These are phyloP conservation scores for Pulveroboletus sp. DNA, from an alignment of 768 basidiomycete species.

Conservation along the genomic window DNA sequence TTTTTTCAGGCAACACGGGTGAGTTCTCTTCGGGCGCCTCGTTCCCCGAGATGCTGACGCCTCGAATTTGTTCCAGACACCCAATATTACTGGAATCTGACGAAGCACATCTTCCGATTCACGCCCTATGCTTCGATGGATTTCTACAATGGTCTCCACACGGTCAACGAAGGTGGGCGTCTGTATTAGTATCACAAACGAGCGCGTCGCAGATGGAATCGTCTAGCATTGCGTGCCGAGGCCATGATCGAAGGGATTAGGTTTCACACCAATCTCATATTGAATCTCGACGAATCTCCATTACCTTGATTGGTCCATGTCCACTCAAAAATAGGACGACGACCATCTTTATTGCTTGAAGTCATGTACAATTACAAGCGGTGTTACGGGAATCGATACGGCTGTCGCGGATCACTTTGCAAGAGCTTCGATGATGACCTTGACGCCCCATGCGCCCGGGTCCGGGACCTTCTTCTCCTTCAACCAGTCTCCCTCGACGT, in stretches of 20 bases:
- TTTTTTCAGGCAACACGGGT: conserved; percentile 19
- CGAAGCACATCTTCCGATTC: conserved; percentile 58
- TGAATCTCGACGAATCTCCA: conserved; percentile 59
- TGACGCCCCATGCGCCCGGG: conserved; percentile 91
- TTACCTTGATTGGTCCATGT: conserved; percentile 9
- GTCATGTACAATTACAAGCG: too few species aligned
- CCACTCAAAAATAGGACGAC: too few species aligned
- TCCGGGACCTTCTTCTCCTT: conserved; percentile 65
- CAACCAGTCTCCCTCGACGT: conserved; percentile 69
- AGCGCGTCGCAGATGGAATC: not conserved
- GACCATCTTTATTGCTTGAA: too few species aligned
- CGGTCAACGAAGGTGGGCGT: conserved; percentile 17
- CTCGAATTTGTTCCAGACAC: conserved; percentile 13
- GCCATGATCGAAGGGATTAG: conserved; percentile 57
- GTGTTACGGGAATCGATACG: not conserved
- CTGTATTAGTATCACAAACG: not conserved
- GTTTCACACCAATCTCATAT: conserved; percentile 62
- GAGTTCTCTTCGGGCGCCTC: not conserved
- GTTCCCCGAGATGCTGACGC: not conserved
- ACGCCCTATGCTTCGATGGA: conserved; percentile 20
- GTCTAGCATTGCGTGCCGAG: conserved; percentile 45
- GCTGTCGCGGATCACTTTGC: not conserved
- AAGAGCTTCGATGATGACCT: conserved; percentile 62
- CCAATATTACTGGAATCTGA: conserved; percentile 18
- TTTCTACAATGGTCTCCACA: conserved; percentile 15